A percentile compares a stretch with the other conserved stretches of the same genome.
phyloP scores from a whole-genome alignment of 2,329 filamentous ascomycete species.

The Clonostachys byssicola region DNA sequence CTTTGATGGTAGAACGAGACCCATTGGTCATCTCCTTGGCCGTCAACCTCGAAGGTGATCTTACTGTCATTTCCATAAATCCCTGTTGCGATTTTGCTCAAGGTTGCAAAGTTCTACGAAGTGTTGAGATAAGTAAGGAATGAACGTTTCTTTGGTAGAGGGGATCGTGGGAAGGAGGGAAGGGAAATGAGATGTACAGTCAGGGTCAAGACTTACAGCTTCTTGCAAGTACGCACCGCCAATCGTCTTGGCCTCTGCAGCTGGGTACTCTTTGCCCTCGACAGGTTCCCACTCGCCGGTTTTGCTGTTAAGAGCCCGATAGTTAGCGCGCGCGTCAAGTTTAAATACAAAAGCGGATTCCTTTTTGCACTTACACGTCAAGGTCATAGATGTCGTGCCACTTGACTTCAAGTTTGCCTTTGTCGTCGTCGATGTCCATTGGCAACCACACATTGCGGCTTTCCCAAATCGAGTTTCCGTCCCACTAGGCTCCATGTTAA shows the following conservation, averaged over 20 bases:
- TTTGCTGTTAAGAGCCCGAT: conserved; percentile 13
- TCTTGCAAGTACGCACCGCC: conserved; percentile 45
- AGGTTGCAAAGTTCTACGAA: conserved; percentile 34
- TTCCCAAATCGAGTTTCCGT: conserved; percentile 47
- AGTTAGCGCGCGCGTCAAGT: neutral
- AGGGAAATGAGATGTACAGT: neutral
- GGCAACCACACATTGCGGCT: conserved; percentile 53
- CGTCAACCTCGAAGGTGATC: conserved; percentile 40
- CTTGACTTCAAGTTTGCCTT: conserved; percentile 37
- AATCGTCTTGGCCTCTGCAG: conserved; percentile 32
- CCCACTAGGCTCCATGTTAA: conserved; percentile 25
- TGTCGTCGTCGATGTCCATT: conserved; percentile 42
- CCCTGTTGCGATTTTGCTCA: conserved; percentile 40
- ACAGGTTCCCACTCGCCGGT: conserved; percentile 42
- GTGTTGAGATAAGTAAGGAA: conserved; percentile 5
- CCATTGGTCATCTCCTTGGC: conserved; percentile 44
- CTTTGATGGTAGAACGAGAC: conserved; percentile 52
- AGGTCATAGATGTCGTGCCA: conserved; percentile 53
- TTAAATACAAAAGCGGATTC: too few relatives aligned
- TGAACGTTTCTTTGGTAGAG: neutral
- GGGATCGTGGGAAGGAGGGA: neutral
- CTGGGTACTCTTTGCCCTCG: conserved; percentile 40
- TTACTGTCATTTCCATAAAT: conserved; percentile 50
- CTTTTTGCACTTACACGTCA: conserved; percentile 30
- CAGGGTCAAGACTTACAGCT: conserved; percentile 20